Evolutionary conservation across 257 asterid species (phyloP).

Genomic region (Cordia subcordata): DNA sequence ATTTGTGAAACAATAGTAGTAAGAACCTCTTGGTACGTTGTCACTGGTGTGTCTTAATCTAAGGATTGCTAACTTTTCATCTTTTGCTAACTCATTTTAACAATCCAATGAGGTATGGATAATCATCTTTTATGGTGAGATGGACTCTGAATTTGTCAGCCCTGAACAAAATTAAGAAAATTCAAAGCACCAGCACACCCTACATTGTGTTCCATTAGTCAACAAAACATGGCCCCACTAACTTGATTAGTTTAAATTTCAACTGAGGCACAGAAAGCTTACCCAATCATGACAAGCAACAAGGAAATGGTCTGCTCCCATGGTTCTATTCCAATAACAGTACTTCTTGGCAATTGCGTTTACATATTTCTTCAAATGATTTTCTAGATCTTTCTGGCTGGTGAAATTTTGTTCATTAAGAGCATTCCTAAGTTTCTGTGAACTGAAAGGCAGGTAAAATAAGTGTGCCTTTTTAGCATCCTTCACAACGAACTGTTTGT

Average conservation of each 20-base stretch:
- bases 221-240: background rate
- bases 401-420: conserved; percentile 19
- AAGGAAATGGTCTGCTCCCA: conserved; percentile 53
- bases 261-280: conserved; percentile 16
- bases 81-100: background rate
- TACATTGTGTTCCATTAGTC: too few species aligned
- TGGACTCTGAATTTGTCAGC: too few species aligned
- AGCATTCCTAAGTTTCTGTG: conserved; percentile 29
- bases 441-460: conserved; percentile 57
- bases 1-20: background rate
- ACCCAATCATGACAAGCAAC: conserved; percentile 80
- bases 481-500: conserved; percentile 39
- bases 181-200: too few species aligned
- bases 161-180: too few species aligned
- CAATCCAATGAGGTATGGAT: background rate
- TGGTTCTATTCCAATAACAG: conserved; percentile 53
- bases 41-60: background rate
- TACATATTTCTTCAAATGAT: conserved; percentile 35
- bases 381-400: conserved; percentile 25
- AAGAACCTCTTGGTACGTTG: background rate
- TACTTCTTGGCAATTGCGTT: conserved; percentile 34
- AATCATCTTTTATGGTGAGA: too few species aligned
- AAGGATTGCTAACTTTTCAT: background rate
- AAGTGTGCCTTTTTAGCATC: conserved; percentile 54
- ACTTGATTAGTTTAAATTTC: background rate